Conservation (phyloP, 2,329 filamentous ascomycete species). For the Xylaria multiplex region DNA sequence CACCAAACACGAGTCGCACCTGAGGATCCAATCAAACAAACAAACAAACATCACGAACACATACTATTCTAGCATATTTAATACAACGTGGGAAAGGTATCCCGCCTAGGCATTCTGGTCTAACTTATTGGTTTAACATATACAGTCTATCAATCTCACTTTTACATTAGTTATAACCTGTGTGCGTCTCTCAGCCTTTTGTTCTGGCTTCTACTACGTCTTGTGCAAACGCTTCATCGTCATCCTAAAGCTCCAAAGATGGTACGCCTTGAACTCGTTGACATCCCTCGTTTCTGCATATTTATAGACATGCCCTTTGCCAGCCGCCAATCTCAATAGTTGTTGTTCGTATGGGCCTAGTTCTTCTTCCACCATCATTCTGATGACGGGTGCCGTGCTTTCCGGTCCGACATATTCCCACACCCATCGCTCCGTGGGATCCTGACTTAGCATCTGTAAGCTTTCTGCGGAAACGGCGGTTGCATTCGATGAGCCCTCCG, state of each 20-base stretch:
- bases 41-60: neutral
- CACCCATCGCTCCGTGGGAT: conserved; percentile 57
- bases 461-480: neutral
- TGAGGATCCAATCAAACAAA: neutral
- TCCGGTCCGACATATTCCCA: conserved; percentile 64
- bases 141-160: conserved; percentile 14
- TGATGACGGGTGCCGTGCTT: conserved; percentile 52
- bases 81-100: neutral
- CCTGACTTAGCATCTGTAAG: conserved; percentile 20
- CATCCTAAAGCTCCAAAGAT: conserved; percentile 26
- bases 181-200: conserved; percentile 2
- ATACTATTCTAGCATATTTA: neutral
- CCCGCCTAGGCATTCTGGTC: conserved; percentile 24
- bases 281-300: conserved; percentile 52
- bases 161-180: neutral
- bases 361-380: conserved; percentile 62
- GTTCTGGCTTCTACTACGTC: conserved; percentile 3
- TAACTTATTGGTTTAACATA: conserved; percentile 10
- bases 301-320: conserved; percentile 56
- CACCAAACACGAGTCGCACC: neutral
- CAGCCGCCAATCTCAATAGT: conserved; percentile 57
- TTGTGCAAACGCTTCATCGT: conserved; percentile 25
- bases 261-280: conserved; percentile 38
- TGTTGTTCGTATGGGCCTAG: conserved; percentile 64
- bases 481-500: neutral